Conservation (phyloP, 495 filamentous ascomycete genomes). For the Neurospora sublineolata region DNA sequence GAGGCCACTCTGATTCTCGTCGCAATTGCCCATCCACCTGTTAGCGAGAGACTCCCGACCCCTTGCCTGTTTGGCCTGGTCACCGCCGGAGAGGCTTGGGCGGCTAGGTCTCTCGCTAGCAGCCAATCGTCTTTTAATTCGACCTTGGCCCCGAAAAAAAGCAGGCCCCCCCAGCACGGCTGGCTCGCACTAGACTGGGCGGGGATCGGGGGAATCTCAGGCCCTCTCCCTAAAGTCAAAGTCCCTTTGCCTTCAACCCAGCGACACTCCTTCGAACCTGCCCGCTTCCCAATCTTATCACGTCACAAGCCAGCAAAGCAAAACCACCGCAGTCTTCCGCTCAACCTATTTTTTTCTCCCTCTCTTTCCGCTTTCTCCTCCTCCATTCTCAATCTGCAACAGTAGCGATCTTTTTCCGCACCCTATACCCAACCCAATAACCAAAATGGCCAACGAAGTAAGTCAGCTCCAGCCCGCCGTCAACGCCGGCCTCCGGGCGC, state of each 20-base stretch:
- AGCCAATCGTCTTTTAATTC: slow-evolving; percentile 9
- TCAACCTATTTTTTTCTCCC: slow-evolving; percentile 5
- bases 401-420: slow-evolving; percentile 10
- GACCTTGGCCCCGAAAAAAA: slow-evolving; percentile 9
- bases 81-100: slow-evolving; percentile 5
- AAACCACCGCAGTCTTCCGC: slow-evolving; percentile 3
- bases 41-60: slow-evolving; percentile 13
- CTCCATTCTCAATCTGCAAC: not conserved
- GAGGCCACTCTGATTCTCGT: not conserved
- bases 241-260: slow-evolving; percentile 20
- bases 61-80: not conserved
- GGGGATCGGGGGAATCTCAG: slow-evolving; percentile 14
- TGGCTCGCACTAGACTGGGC: slow-evolving; percentile 11
- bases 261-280: slow-evolving; percentile 10
- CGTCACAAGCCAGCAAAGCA: slow-evolving; percentile 26
- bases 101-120: slow-evolving; percentile 12
- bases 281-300: slow-evolving; percentile 12
- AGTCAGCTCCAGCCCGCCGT: slow-evolving; percentile 25
- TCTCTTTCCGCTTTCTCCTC: not conserved
- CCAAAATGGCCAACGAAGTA: slow-evolving; percentile 58
- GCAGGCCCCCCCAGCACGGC: slow-evolving; percentile 14
- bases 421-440: slow-evolving; percentile 10
- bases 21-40: slow-evolving; percentile 4
- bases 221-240: slow-evolving; percentile 9
- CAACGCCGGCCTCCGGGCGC: not conserved